phyloP scores from a whole-genome alignment of 83 land plant genomes.

The Isoetes engelmannii region DNA sequence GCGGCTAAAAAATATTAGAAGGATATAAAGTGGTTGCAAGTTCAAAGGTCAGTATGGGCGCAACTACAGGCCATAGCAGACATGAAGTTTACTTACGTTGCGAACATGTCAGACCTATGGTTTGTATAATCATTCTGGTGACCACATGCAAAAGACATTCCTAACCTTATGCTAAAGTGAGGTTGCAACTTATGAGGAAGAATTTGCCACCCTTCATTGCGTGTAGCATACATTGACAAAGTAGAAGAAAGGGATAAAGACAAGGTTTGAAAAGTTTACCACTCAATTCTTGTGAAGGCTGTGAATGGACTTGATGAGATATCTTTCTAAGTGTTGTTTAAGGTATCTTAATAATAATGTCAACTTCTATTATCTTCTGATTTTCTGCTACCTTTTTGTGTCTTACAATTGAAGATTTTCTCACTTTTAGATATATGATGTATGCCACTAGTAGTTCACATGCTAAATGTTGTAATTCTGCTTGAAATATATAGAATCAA shows the following conservation, averaged over 20 bases:
- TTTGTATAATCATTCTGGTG: slow-evolving; percentile 38
- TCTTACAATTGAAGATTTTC: too few species aligned
- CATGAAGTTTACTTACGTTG: slow-evolving; percentile 37
- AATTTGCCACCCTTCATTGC: slow-evolving; percentile 24
- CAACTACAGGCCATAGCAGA: slow-evolving; percentile 39
- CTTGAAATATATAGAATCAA: slow-evolving; percentile 12
- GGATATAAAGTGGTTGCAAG: slow-evolving; percentile 41
- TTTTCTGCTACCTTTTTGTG: not conserved
- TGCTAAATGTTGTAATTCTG: not conserved
- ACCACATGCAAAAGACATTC: slow-evolving; percentile 44
- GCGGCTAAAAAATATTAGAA: slow-evolving; percentile 30
- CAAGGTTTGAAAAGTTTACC: slow-evolving; percentile 22
- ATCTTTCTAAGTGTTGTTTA: not conserved
- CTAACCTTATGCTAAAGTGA: slow-evolving; percentile 44
- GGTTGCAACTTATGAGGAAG: not conserved
- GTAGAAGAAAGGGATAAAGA: slow-evolving; percentile 31
- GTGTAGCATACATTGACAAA: slow-evolving; percentile 36
- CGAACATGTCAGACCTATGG: slow-evolving; percentile 56
- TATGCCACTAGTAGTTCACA: too few species aligned
- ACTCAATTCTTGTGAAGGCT: slow-evolving; percentile 33
- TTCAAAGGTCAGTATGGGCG: slow-evolving; percentile 37
- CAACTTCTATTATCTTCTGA: not conserved
- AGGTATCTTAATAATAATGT: not conserved
- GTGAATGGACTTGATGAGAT: slow-evolving; percentile 28
- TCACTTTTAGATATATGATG: too few species aligned